Percentiles rank a stretch among this genome's conserved stretches.
These are phyloP conservation scores for Annulohypoxylon nitens DNA, from an alignment of 495 filamentous ascomycete species.

Conservation along the genomic window DNA sequence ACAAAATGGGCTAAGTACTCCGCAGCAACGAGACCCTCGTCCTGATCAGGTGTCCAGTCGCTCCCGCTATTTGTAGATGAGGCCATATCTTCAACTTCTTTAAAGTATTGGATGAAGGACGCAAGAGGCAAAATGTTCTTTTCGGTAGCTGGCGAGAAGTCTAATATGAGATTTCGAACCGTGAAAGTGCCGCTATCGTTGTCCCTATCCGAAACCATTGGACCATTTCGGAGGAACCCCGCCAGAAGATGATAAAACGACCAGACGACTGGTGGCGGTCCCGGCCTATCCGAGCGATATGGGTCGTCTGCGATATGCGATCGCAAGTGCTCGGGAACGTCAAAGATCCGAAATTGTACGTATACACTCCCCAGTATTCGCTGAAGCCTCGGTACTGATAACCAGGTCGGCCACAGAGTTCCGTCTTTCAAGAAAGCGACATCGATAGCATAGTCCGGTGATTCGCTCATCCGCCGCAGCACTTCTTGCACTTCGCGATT, in stretches of 20 bases:
- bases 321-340: not conserved
- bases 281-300: not conserved
- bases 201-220: slow-evolving; percentile 6
- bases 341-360: not conserved
- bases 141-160: slow-evolving; percentile 19
- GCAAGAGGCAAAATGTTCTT: slow-evolving; percentile 10
- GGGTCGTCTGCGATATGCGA: not conserved
- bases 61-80: not conserved
- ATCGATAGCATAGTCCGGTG: not conserved
- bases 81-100: slow-evolving; percentile 18
- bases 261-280: not conserved
- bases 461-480: not conserved
- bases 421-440: not conserved
- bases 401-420: not conserved
- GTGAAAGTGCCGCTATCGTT: slow-evolving; percentile 6
- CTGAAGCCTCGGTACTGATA: not conserved
- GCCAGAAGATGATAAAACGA: slow-evolving; percentile 9
- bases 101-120: slow-evolving; percentile 20
- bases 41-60: not conserved
- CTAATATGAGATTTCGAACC: slow-evolving; percentile 8
- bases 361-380: not conserved
- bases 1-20: not conserved
- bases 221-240: slow-evolving; percentile 16
- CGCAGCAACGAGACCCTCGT: not conserved
- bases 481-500: not conserved